Evolutionary conservation across 495 filamentous ascomycete species (phyloP).

Genomic region (Daldinia caldariorum): DNA sequence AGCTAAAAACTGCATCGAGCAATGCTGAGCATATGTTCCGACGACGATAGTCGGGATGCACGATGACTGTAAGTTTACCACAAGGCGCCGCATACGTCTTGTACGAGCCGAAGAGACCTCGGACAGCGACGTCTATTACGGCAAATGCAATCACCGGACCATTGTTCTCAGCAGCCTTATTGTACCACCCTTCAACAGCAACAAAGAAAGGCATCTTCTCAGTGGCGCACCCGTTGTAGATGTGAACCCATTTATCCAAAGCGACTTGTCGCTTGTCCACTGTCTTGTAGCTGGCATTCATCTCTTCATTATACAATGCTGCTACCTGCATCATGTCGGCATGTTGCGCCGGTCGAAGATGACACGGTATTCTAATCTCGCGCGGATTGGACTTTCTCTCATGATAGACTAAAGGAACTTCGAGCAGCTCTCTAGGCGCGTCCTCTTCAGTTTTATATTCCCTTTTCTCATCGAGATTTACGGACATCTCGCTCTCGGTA

Average conservation of each 20-base stretch:
- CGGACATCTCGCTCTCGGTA: background rate
- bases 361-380: conserved; percentile 45
- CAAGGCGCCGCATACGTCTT: conserved; percentile 13
- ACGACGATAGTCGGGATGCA: conserved; percentile 48
- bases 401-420: background rate
- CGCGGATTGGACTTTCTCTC: conserved; percentile 8
- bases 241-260: conserved; percentile 33
- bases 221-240: conserved; percentile 34
- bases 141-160: conserved; percentile 51
- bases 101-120: conserved; percentile 31
- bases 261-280: conserved; percentile 45
- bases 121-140: conserved; percentile 27
- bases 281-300: conserved; percentile 45
- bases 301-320: conserved; percentile 53
- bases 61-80: conserved; percentile 49
- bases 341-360: conserved; percentile 49
- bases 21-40: conserved; percentile 51
- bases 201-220: conserved; percentile 55
- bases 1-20: conserved; percentile 49
- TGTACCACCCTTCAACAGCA: conserved; percentile 45
- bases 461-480: background rate
- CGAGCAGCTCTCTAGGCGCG: background rate
- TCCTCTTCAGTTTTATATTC: background rate
- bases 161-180: background rate
- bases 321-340: conserved; percentile 46